Conservation (phyloP, 1,139 yeast species). For the Taiozyma onychis region DNA sequence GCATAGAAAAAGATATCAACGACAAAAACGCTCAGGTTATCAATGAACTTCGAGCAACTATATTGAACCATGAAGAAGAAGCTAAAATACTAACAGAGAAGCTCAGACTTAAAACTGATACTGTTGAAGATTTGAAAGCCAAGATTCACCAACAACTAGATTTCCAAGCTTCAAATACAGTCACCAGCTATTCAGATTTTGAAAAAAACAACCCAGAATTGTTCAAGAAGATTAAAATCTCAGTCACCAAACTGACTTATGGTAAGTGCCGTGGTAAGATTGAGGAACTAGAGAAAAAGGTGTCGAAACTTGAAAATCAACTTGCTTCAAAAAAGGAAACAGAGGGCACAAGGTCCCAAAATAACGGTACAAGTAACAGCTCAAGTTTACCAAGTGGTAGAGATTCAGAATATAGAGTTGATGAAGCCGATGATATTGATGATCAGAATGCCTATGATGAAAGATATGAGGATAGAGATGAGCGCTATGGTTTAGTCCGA, state of each 20-base stretch:
- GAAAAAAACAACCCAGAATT: constrained; percentile 3
- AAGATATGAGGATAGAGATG: not conserved
- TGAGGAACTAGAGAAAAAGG: not conserved
- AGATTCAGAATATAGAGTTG: not conserved
- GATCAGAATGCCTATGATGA: not conserved
- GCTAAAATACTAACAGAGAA: constrained; percentile 1
- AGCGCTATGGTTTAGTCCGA: not conserved
- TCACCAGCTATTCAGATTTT: constrained; percentile 1
- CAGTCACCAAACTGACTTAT: constrained; percentile 1
- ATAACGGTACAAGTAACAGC: not conserved
- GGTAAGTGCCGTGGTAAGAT: not conserved
- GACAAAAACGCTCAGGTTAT: not conserved
- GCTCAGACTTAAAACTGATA: not conserved
- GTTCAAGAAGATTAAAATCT: not conserved
- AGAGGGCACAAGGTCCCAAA: not conserved
- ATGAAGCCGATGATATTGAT: not conserved
- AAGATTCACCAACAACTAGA: not conserved
- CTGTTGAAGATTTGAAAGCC: not conserved
- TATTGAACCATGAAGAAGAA: not conserved
- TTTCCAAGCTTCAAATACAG: not conserved
- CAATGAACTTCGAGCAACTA: not conserved
- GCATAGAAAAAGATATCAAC: constrained; percentile 1
- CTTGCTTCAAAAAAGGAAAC: not conserved
- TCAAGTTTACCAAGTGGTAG: not conserved
- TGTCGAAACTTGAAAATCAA: not conserved